A percentile compares a stretch with the other conserved stretches of the same genome.
phyloP scores from a whole-genome alignment of 139 green algal genomes.

The Ettlia oleoabundans region DNA sequence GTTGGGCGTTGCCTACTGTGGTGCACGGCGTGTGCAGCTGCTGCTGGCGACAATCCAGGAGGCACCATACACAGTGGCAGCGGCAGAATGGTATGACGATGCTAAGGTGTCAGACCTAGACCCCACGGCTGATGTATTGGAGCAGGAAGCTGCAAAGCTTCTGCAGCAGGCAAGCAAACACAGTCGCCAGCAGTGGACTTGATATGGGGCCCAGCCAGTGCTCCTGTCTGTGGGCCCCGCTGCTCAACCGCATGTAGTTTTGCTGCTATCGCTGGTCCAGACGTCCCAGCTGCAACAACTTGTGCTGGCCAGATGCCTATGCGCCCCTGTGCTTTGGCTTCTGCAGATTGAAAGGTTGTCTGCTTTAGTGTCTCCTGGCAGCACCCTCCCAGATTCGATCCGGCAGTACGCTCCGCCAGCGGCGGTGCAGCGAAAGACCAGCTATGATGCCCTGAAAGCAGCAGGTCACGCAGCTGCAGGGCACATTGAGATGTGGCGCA shows the following conservation, averaged over 20 bases:
- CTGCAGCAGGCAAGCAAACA: conserved; percentile 7
- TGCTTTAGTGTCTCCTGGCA: not conserved
- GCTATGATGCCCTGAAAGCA: conserved; percentile 36
- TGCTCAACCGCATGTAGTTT: too few species aligned
- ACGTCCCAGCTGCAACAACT: too few species aligned
- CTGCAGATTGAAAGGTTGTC: conserved; percentile 19
- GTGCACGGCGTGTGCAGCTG: conserved; percentile 18
- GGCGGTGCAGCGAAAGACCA: conserved; percentile 7
- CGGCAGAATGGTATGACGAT: conserved; percentile 13
- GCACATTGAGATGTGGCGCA: conserved; percentile 13
- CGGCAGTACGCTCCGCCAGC: conserved; percentile 11
- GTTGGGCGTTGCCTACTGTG: conserved; percentile 20
- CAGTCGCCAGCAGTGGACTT: not conserved
- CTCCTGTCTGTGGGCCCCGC: not conserved
- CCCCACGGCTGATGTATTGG: not conserved
- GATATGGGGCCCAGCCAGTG: not conserved
- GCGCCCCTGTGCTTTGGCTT: not conserved
- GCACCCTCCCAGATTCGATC: conserved; percentile 25
- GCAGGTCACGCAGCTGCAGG: conserved; percentile 16
- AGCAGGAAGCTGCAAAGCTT: conserved; percentile 10
- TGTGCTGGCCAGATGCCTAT: too few species aligned
- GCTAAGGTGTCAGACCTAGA: not conserved
- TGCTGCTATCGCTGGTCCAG: too few species aligned
- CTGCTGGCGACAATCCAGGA: not conserved
- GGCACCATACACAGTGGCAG: not conserved